Conservation (phyloP, 768 basidiomycete genomes). For the Lyophyllum shimeji region DNA sequence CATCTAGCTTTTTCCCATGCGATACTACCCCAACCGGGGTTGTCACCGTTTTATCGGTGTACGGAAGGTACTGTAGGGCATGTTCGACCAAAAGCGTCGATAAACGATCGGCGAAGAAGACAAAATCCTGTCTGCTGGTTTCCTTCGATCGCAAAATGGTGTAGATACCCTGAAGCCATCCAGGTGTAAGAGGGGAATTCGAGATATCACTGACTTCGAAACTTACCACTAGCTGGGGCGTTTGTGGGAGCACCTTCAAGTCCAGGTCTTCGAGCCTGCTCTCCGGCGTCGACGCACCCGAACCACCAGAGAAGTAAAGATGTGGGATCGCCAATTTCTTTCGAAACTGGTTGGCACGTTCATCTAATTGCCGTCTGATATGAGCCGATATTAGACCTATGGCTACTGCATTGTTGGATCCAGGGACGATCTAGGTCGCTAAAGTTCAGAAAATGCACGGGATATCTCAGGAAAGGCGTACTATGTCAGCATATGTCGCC, state of each 20-base stretch:
- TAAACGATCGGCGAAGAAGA: slow-evolving; percentile 88
- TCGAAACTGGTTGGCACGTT: slow-evolving; percentile 73
- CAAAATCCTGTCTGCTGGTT: slow-evolving; percentile 82
- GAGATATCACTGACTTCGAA: not conserved
- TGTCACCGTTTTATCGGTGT: slow-evolving; percentile 51
- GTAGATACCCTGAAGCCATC: slow-evolving; percentile 69
- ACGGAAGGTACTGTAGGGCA: slow-evolving; percentile 83
- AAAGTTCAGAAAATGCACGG: not conserved
- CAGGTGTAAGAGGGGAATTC: not conserved
- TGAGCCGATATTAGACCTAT: slow-evolving; percentile 94
- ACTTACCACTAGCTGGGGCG: slow-evolving; percentile 75
- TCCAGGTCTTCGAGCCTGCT: slow-evolving; percentile 44
- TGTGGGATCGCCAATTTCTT: slow-evolving; percentile 66
- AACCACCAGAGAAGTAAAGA: slow-evolving; percentile 32
- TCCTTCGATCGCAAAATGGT: slow-evolving; percentile 77
- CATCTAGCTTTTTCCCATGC: slow-evolving; percentile 61
- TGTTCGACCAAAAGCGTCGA: slow-evolving; percentile 83
- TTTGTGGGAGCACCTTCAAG: slow-evolving; percentile 70
- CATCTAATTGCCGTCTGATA: slow-evolving; percentile 78
- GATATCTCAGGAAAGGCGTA: slow-evolving; percentile 29
- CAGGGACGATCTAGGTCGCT: slow-evolving; percentile 83
- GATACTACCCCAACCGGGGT: slow-evolving; percentile 65
- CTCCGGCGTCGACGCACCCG: slow-evolving; percentile 38
- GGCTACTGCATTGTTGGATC: slow-evolving; percentile 84
- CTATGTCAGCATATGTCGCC: slow-evolving; percentile 86